Conservation (phyloP, 805 yeast genomes). For the Cyberlindnera veronae region DNA sequence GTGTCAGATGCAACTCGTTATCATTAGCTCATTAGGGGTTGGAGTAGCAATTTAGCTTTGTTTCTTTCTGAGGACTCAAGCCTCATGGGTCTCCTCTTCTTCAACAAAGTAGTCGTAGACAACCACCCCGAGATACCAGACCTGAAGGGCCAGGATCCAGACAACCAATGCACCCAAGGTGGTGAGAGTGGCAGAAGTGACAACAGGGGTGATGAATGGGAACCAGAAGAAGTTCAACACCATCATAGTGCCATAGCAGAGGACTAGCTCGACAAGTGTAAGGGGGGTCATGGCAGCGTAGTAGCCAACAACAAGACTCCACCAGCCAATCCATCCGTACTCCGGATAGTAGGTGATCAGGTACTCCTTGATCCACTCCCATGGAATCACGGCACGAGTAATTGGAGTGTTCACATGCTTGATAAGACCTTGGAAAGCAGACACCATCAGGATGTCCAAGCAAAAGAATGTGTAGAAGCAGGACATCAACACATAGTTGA, state of each 20-base stretch:
- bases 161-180: too few species aligned
- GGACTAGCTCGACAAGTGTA: background rate
- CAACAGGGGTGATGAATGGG: background rate
- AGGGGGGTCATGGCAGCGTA: conserved; percentile 2
- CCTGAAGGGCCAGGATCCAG: too few species aligned
- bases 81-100: too few species aligned
- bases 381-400: conserved; percentile 1
- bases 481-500: conserved; percentile 6
- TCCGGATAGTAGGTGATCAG: conserved; percentile 1
- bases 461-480: conserved; percentile 1
- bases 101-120: too few species aligned
- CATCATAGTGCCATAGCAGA: background rate
- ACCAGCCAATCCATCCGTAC: conserved; percentile 9
- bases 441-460: conserved; percentile 1
- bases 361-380: conserved; percentile 2
- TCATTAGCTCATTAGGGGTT: too few species aligned
- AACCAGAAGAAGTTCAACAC: background rate
- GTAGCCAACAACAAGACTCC: conserved; percentile 4
- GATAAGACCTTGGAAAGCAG: conserved; percentile 1
- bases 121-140: too few species aligned
- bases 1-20: too few species aligned
- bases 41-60: too few species aligned
- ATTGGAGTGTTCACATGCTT: conserved; percentile 7
- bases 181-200: too few species aligned
- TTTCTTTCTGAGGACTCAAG: too few species aligned